Conservation (phyloP, 2,329 filamentous ascomycete species). For the Thelonectria rubi region DNA sequence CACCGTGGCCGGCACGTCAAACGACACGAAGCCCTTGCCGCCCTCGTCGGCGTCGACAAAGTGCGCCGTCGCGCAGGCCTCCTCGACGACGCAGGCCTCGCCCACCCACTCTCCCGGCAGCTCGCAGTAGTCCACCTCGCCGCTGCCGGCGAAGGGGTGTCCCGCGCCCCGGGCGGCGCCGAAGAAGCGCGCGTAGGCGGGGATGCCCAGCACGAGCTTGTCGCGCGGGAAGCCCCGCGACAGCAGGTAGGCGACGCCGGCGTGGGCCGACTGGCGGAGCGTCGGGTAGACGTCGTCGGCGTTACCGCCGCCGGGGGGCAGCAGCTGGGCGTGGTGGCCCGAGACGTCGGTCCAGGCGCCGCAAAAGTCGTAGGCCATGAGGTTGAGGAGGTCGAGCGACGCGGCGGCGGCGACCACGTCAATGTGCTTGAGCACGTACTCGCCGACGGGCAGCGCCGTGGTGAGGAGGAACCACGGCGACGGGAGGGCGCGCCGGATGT, state of each 20-base stretch:
- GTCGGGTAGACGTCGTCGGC: constrained; percentile 39
- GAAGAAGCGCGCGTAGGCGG: constrained; percentile 71
- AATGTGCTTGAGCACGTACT: constrained; percentile 70
- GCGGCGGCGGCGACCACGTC: constrained; percentile 60
- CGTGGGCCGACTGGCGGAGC: constrained; percentile 58
- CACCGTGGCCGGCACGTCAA: constrained; percentile 70
- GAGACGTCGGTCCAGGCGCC: constrained; percentile 69
- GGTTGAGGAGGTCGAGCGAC: constrained; percentile 69
- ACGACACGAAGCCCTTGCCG: constrained; percentile 65
- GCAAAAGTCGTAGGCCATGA: constrained; percentile 76
- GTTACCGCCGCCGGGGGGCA: constrained; percentile 48
- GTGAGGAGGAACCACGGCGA: constrained; percentile 65
- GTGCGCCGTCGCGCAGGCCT: constrained; percentile 63
- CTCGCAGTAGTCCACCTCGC: constrained; percentile 70
- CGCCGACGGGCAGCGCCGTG: constrained; percentile 69
- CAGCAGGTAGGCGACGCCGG: constrained; percentile 63
- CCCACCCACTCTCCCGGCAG: constrained; percentile 62
- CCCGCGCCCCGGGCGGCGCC: constrained; percentile 62
- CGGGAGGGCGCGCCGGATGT: constrained; percentile 64
- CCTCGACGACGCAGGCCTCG: constrained; percentile 60
- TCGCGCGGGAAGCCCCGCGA: constrained; percentile 61
- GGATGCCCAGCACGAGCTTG: constrained; percentile 71
- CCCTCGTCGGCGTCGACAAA: constrained; percentile 54
- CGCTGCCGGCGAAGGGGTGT: constrained; percentile 57
- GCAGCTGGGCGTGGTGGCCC: constrained; percentile 72